Evolutionary conservation across 1,139 yeast genomes (phyloP), one percentile per base, ranked within the genome.

Genomic region (Kluyveromyces marxianus): DNA sequence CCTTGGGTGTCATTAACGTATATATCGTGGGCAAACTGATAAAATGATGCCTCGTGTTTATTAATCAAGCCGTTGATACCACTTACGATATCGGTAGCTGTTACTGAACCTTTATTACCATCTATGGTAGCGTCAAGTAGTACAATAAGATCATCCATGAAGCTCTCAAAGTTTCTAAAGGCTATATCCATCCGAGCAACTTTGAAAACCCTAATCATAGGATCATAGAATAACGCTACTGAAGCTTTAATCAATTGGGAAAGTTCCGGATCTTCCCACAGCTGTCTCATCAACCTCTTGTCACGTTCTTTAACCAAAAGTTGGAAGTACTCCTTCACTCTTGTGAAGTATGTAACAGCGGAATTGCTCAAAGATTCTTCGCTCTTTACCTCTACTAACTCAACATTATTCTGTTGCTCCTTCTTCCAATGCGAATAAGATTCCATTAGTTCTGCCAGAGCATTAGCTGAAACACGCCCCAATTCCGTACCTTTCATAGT

Each of bases 241-340:
- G 87, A 70, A 47, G 85, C 86, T 53, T 83, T 83, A 47, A 89
- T 69, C 38, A 90, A 70, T 41, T 72, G 72, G 26, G 89, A 79
- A 37, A 94, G 69, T 55, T 83, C 86, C 0, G 92, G 89, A 56
- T 89, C 96, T 45, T 80, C 80, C 94, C 96, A 87, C 41, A 90
- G 66, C 58, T 81, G 80, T 54, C 81, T 82, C 71, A 89, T 66
- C 41, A 83, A 68, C 46, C 80, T 78, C 61, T 87, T 88, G 60
- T 90, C 97, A 39, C 79, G 76, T 49, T 77, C 81, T 37, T 95
- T 75, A 2, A 86, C 69, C 54, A 76, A 75, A 25, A 85, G 66
- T 52, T 77, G 81, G 66, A 85, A 76, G 49, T 84, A 72, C 48
- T 83, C 84, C 54, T 74, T 81, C 35, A 80, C 62, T 51, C 74